Percentiles rank a stretch among this genome's conserved stretches.
These are phyloP conservation scores for Hapsidospora chrysogenum DNA, from an alignment of 495 filamentous ascomycete genomes.

Conservation along the genomic window DNA sequence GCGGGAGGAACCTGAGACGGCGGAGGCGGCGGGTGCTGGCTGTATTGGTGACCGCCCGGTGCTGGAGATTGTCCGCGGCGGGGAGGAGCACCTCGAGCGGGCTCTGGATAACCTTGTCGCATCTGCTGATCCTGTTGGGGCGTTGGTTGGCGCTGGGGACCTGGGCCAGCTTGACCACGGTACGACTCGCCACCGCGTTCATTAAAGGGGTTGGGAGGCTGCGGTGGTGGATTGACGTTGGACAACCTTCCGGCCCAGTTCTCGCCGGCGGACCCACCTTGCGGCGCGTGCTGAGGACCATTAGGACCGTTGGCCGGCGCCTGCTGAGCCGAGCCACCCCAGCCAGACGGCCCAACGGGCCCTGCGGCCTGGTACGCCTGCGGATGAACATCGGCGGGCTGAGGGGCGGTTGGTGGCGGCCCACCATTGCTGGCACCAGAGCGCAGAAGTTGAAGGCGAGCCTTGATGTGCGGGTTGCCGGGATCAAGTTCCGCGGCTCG, in stretches of 20 bases:
- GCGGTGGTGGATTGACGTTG: constrained; percentile 57
- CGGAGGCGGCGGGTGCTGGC: constrained; percentile 23
- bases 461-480: constrained; percentile 87
- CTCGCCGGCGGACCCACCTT: constrained; percentile 43
- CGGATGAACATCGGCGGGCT: constrained; percentile 42
- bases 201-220: constrained; percentile 64
- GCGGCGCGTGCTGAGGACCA: constrained; percentile 21
- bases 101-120: constrained; percentile 53
- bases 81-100: constrained; percentile 38
- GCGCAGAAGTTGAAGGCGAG: constrained; percentile 71
- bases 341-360: constrained; percentile 51
- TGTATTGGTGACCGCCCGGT: constrained; percentile 12
- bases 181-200: constrained; percentile 43
- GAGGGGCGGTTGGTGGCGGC: constrained; percentile 36
- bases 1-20: constrained; percentile 17
- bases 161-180: constrained; percentile 41
- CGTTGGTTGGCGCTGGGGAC: constrained; percentile 44
- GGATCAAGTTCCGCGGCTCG: constrained; percentile 91
- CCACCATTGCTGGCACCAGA: constrained; percentile 55
- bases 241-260: constrained; percentile 65
- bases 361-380: constrained; percentile 67
- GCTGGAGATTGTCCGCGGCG: constrained; percentile 11
- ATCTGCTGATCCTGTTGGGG: constrained; percentile 55
- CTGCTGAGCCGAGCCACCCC: constrained; percentile 52
- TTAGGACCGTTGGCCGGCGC: constrained; percentile 9